A percentile compares a stretch with the other conserved stretches of the same genome.
Evolutionary conservation across 495 filamentous ascomycete genomes (phyloP).

Genomic region (Penicillium simplicissimum): DNA sequence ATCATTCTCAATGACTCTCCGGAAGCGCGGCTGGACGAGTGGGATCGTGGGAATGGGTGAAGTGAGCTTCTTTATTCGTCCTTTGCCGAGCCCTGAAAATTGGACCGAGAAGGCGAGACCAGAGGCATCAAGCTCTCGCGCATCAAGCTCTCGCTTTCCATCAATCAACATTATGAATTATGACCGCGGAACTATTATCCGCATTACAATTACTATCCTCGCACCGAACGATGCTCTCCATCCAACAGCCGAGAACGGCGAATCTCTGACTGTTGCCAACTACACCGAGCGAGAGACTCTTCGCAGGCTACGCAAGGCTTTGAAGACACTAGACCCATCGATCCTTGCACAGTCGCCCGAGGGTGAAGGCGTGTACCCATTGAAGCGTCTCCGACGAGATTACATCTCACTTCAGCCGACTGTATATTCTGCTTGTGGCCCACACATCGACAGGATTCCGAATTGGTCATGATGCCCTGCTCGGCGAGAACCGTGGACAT

Average conservation of each 20-base stretch:
- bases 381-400: conserved; percentile 52
- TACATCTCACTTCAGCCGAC: conserved; percentile 57
- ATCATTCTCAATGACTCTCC: conserved; percentile 53
- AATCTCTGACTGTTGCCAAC: conserved; percentile 10
- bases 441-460: conserved; percentile 60
- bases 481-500: conserved; percentile 40
- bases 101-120: background rate
- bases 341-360: conserved; percentile 9
- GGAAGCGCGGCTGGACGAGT: conserved; percentile 66
- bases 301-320: conserved; percentile 12
- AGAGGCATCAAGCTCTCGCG: background rate
- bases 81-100: conserved; percentile 34
- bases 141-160: conserved; percentile 43
- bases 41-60: conserved; percentile 58
- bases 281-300: conserved; percentile 17
- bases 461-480: conserved; percentile 67
- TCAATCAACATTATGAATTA: conserved; percentile 27
- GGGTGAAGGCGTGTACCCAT: conserved; percentile 38
- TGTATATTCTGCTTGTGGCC: conserved; percentile 75
- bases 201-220: conserved; percentile 62
- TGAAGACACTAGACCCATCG: conserved; percentile 12
- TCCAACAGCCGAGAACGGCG: background rate
- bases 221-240: conserved; percentile 39
- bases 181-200: conserved; percentile 49
- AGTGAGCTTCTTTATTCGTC: conserved; percentile 59